Conservation (phyloP, 768 basidiomycete genomes). For the Trametes punicea region DNA sequence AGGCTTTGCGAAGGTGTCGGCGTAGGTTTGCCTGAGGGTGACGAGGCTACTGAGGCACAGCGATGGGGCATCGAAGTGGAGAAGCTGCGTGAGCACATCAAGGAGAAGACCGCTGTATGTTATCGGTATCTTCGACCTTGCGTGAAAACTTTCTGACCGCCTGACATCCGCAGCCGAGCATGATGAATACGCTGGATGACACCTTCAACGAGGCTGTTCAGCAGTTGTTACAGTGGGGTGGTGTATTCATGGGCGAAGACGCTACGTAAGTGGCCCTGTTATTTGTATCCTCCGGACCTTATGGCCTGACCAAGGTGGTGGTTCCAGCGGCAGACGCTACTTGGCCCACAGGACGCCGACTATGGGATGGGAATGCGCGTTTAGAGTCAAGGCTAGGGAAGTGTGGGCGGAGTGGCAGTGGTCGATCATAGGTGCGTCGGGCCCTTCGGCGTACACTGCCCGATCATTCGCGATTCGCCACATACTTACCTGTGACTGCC, state of each 20-base stretch:
- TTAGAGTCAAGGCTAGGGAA: slow-evolving; percentile 64
- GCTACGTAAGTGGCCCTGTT: slow-evolving; percentile 46
- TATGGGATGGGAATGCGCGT: slow-evolving; percentile 62
- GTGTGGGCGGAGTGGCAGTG: slow-evolving; percentile 66
- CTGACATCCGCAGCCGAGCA: slow-evolving; percentile 41
- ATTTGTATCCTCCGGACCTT: neutral
- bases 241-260: slow-evolving; percentile 64
- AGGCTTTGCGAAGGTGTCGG: slow-evolving; percentile 58
- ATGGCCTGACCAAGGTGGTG: neutral
- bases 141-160: neutral
- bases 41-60: slow-evolving; percentile 67
- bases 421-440: slow-evolving; percentile 55
- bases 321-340: slow-evolving; percentile 63
- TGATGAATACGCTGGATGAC: slow-evolving; percentile 60
- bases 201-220: slow-evolving; percentile 78
- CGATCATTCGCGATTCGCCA: neutral
- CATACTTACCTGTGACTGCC: slow-evolving; percentile 5
- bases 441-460: neutral
- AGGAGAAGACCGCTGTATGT: slow-evolving; percentile 43
- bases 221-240: slow-evolving; percentile 71
- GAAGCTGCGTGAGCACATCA: slow-evolving; percentile 54
- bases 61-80: slow-evolving; percentile 72
- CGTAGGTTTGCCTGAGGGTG: slow-evolving; percentile 33
- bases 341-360: slow-evolving; percentile 69
- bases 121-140: neutral